phyloP scores from a whole-genome alignment of 2,329 filamentous ascomycete genomes.

The Xylariomycetidae sp. region DNA sequence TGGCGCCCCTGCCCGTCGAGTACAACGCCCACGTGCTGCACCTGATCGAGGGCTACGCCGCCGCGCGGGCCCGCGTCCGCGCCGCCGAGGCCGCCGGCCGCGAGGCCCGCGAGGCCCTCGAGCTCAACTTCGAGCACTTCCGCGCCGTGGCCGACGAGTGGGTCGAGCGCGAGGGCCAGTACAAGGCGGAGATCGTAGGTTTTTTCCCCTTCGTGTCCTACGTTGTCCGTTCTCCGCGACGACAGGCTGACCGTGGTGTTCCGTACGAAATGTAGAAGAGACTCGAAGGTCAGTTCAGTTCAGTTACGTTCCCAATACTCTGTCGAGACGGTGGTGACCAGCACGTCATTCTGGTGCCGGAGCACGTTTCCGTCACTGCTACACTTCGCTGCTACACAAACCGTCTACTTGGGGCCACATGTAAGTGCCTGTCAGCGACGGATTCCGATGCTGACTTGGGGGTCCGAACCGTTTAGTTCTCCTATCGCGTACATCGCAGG shows the following conservation, averaged over 20 bases:
- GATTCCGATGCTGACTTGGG: too few species aligned
- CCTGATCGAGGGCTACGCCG: slow-evolving; percentile 32
- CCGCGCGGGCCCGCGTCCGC: slow-evolving; percentile 24
- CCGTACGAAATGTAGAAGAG: too few species aligned
- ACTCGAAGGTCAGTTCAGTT: slow-evolving; percentile 27
- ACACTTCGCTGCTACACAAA: too few species aligned
- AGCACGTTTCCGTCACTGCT: too few species aligned
- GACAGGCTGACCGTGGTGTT: too few species aligned
- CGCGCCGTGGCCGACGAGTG: slow-evolving; percentile 32
- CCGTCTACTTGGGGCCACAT: too few species aligned
- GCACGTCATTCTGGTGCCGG: too few species aligned
- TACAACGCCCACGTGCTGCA: slow-evolving; percentile 38
- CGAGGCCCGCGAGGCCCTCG: slow-evolving; percentile 23
- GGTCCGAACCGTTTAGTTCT: slow-evolving; percentile 13
- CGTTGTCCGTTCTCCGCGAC: too few species aligned
- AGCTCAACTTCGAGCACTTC: slow-evolving; percentile 29
- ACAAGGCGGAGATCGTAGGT: slow-evolving; percentile 34
- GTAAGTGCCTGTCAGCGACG: too few species aligned
- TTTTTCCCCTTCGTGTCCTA: too few species aligned
- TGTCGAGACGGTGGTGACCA: too few species aligned
- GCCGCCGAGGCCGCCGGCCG: slow-evolving; percentile 18
- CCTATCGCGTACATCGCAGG: slow-evolving; percentile 27
- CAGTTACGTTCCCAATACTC: too few species aligned
- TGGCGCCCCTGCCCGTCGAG: slow-evolving; percentile 31
- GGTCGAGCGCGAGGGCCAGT: slow-evolving; percentile 30